Conservation (phyloP, 2,329 filamentous ascomycete species). For the Penicillium sp. region DNA sequence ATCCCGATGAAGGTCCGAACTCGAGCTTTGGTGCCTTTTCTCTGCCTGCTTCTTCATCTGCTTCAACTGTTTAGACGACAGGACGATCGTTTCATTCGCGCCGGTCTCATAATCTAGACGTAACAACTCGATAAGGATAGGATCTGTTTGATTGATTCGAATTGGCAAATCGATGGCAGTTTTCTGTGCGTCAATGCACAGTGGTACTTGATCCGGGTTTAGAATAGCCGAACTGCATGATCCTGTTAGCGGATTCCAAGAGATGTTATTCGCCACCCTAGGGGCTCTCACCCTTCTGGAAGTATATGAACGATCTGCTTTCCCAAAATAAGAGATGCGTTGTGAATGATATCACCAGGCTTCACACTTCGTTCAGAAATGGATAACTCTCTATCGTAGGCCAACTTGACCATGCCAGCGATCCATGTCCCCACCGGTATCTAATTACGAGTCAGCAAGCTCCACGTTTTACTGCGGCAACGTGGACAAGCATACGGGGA, state of each 20-base stretch:
- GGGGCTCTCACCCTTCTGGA: constrained; percentile 74
- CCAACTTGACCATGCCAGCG: constrained; percentile 62
- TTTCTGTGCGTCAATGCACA: constrained; percentile 64
- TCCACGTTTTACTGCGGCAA: no score
- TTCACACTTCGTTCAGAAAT: constrained; percentile 92
- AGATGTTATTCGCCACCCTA: no score
- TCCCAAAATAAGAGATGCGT: constrained; percentile 85
- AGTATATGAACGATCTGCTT: constrained; percentile 97
- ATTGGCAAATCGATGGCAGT: constrained; percentile 64
- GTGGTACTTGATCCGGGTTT: constrained; percentile 68
- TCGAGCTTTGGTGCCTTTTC: constrained; percentile 49
- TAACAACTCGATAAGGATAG: constrained; percentile 77
- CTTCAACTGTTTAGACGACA: constrained; percentile 65
- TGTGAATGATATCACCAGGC: constrained; percentile 75
- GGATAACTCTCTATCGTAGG: constrained; percentile 86
- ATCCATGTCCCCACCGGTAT: no score
- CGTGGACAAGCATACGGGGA: no score
- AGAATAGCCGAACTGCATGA: constrained; percentile 63
- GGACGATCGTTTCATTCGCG: constrained; percentile 67
- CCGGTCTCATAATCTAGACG: constrained; percentile 77
- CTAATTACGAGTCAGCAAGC: no score
- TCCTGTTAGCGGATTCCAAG: no score
- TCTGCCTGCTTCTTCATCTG: constrained; percentile 62
- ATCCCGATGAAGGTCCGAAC: constrained; percentile 51
- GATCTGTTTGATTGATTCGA: constrained; percentile 85